phyloP scores from a whole-genome alignment of 2,329 filamentous ascomycete species.

The Fusarium oligoseptatum region DNA sequence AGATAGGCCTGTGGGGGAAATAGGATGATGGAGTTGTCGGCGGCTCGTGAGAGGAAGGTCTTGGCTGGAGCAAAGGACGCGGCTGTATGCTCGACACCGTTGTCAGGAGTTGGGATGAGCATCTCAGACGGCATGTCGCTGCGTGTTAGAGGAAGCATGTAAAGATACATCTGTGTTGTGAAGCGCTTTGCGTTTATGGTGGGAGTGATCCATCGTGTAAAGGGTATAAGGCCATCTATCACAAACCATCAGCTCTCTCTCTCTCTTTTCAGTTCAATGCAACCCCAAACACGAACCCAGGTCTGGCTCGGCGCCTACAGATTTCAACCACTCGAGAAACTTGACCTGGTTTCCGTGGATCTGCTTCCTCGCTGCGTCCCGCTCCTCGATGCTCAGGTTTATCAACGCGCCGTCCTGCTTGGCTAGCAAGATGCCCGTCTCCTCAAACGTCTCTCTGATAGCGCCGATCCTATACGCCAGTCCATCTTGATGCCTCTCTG shows the following conservation, averaged over 20 bases:
- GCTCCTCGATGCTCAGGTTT: conserved; percentile 68
- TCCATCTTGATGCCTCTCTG: conserved; percentile 76
- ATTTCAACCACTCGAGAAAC: conserved; percentile 75
- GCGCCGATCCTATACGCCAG: conserved; percentile 84
- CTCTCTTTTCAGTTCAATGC: not conserved
- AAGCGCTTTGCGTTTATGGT: conserved; percentile 79
- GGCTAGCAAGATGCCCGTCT: conserved; percentile 89
- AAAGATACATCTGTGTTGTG: conserved; percentile 97
- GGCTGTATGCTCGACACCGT: conserved; percentile 75
- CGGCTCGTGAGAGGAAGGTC: conserved; percentile 77
- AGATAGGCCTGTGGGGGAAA: conserved; percentile 93
- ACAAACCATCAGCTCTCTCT: conserved; percentile 15
- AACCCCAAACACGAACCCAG: conserved; percentile 62
- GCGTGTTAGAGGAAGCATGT: conserved; percentile 75
- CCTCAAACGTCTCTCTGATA: conserved; percentile 93
- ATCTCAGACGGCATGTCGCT: conserved; percentile 58
- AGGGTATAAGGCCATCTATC: conserved; percentile 77
- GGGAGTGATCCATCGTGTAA: conserved; percentile 94
- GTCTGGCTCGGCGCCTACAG: conserved; percentile 73
- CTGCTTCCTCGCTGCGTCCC: conserved; percentile 74
- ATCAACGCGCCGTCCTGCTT: conserved; percentile 67
- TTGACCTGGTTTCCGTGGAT: conserved; percentile 76
- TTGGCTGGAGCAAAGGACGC: conserved; percentile 80
- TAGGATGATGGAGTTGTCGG: conserved; percentile 78
- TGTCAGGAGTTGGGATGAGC: conserved; percentile 79